Percentiles rank a stretch among this genome's conserved stretches.
phyloP scores from a whole-genome alignment of 371 early-diverging fungal genomes.

The Syncephalastrum contaminatum region DNA sequence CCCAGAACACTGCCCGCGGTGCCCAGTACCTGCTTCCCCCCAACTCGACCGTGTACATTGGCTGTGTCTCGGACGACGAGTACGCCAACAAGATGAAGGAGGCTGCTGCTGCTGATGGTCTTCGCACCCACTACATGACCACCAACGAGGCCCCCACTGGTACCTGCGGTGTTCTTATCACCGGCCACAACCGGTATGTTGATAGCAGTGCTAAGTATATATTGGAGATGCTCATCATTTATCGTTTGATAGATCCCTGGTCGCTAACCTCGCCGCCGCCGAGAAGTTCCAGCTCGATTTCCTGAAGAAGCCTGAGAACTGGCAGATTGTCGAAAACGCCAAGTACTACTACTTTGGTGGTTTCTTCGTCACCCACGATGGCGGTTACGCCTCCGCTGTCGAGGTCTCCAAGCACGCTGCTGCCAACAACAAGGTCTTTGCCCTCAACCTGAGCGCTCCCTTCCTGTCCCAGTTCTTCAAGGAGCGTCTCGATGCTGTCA shows the following conservation, averaged over 20 bases:
- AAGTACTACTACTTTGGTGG: constrained; percentile 89
- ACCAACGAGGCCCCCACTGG: constrained; percentile 81
- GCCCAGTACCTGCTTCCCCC: constrained; percentile 87
- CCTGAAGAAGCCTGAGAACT: constrained; percentile 73
- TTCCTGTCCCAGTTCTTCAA: constrained; percentile 94
- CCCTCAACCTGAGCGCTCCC: constrained; percentile 94
- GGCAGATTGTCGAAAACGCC: constrained; percentile 86
- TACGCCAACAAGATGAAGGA: constrained; percentile 69
- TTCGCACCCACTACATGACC: constrained; percentile 81
- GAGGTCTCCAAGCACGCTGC: constrained; percentile 88
- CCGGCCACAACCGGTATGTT: constrained; percentile 77
- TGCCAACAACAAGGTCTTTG: constrained; percentile 67
- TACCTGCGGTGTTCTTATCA: constrained; percentile 92
- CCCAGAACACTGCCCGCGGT: constrained; percentile 93
- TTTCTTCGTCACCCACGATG: constrained; percentile 89
- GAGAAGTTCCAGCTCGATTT: constrained; percentile 82
- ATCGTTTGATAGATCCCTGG: constrained; percentile 62
- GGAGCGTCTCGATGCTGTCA: constrained; percentile 69
- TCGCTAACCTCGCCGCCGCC: constrained; percentile 93
- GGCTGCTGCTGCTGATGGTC: constrained; percentile 84
- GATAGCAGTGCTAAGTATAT: neutral
- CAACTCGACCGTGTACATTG: constrained; percentile 86
- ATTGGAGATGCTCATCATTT: constrained; percentile 7
- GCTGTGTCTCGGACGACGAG: constrained; percentile 87
- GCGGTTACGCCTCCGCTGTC: constrained; percentile 65